Evolutionary conservation across 1,284 basidiomycete genomes (phyloP).

Genomic region (Fomitopsis pinicola): DNA sequence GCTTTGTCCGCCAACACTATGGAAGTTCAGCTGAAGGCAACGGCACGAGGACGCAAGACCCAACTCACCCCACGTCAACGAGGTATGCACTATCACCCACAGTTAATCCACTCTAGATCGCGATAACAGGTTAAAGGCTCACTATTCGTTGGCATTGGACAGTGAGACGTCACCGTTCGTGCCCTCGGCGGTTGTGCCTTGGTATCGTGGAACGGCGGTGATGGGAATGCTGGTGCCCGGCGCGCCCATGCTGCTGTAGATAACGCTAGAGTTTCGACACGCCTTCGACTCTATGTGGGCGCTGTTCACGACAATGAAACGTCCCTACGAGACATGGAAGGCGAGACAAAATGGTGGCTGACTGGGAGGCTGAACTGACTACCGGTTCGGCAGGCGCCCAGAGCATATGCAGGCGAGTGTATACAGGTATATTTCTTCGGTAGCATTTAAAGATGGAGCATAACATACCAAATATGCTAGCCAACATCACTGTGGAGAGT

Average conservation of each 20-base stretch:
- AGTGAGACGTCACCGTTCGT: conserved; percentile 24
- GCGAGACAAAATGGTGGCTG: background rate
- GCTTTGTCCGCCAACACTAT: conserved; percentile 39
- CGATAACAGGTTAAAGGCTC: conserved; percentile 12
- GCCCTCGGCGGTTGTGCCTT: conserved; percentile 18
- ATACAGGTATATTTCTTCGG: background rate
- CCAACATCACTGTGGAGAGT: background rate
- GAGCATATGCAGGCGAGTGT: background rate
- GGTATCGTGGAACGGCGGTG: conserved; percentile 20
- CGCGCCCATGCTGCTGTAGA: background rate
- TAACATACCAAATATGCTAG: background rate
- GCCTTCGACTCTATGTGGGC: background rate
- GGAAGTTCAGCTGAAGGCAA: conserved; percentile 4
- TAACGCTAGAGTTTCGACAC: background rate
- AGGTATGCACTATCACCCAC: conserved; percentile 35
- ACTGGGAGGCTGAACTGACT: background rate
- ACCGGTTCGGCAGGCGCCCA: background rate
- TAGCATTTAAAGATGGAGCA: background rate
- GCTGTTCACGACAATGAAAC: background rate
- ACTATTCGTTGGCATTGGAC: conserved; percentile 33
- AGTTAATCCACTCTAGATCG: background rate
- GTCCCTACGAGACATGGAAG: background rate
- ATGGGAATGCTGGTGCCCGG: conserved; percentile 27
- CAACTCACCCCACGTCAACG: conserved; percentile 31
- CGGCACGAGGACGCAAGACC: background rate